phyloP scores from a whole-genome alignment of 129 eudicot genomes.

The sunflower (Helianthus annuus) region HanXRQr2.0-SUNRISE NC_035438.2:39121425-39121924 shows the following conservation, averaged over 20 bases:
- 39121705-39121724: conserved; percentile 7
- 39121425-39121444: conserved; percentile 36
- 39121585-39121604: conserved; percentile 3
- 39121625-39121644: conserved; percentile 31
- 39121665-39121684: neutral
- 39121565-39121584: conserved; percentile 30
- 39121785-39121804: neutral
- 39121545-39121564: conserved; percentile 37
- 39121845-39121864: too few species aligned
- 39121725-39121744: neutral
- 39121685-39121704: conserved; percentile 21
- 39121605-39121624: conserved; percentile 11
- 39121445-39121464: conserved; percentile 32
- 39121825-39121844: too few species aligned
- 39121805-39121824: neutral
- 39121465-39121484: neutral
- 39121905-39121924: too few species aligned
- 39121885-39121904: too few species aligned
- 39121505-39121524: conserved; percentile 38
- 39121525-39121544: conserved; percentile 35
- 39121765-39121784: neutral
- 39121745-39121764: conserved; percentile 7
- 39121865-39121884: too few species aligned
- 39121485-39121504: neutral
- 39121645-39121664: neutral